Evolutionary conservation across 2,329 filamentous ascomycete species (phyloP).

Genomic region (Cryoendolithus antarcticus): DNA sequence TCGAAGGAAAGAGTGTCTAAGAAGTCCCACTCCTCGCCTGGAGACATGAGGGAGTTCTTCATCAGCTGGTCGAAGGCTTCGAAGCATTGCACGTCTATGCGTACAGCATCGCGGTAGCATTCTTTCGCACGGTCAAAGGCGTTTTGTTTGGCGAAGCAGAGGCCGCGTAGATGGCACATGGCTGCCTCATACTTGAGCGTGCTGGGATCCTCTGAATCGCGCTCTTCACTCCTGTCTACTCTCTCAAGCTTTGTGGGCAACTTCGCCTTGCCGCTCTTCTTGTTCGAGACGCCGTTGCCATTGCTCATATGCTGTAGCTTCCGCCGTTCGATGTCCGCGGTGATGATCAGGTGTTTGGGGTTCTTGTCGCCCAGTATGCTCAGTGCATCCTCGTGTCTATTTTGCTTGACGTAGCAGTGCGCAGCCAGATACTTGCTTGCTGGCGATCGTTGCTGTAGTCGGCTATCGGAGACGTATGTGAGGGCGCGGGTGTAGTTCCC

Average conservation of each 20-base stretch:
- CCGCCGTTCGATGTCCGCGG: constrained; percentile 50
- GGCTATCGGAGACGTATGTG: constrained; percentile 69
- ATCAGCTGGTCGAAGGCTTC: constrained; percentile 97
- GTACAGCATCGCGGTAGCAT: constrained; percentile 94
- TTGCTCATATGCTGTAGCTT: constrained; percentile 57
- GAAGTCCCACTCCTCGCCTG: constrained; percentile 81
- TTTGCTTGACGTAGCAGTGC: constrained; percentile 88
- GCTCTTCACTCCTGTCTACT: constrained; percentile 47
- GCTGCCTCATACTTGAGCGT: constrained; percentile 83
- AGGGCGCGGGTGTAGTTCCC: constrained; percentile 91
- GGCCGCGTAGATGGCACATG: constrained; percentile 90
- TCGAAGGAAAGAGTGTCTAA: constrained; percentile 85
- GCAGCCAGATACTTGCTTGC: constrained; percentile 87
- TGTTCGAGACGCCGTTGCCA: constrained; percentile 29
- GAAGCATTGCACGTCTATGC: constrained; percentile 95
- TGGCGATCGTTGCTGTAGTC: constrained; percentile 67
- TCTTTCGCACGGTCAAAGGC: constrained; percentile 94
- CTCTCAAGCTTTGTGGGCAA: constrained; percentile 34
- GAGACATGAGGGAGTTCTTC: constrained; percentile 84
- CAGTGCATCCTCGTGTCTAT: constrained; percentile 79
- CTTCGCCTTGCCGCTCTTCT: constrained; percentile 27
- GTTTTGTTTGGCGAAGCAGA: constrained; percentile 95
- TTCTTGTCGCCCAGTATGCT: constrained; percentile 80
- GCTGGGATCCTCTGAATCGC: constrained; percentile 55
- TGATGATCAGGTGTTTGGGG: constrained; percentile 73